phyloP scores from a whole-genome alignment of 169 alveolate species.

The Plasmodium malariae region DNA sequence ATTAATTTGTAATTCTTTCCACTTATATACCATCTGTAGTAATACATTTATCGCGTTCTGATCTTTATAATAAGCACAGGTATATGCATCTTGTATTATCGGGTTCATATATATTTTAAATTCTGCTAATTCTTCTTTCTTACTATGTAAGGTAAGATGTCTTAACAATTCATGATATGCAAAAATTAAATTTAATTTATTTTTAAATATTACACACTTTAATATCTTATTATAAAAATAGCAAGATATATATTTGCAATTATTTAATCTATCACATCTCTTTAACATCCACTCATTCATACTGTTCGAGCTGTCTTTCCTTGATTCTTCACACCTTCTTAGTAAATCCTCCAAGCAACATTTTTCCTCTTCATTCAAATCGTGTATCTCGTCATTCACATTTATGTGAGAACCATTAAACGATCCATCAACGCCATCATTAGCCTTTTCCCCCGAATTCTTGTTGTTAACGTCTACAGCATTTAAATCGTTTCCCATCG shows the following conservation, averaged over 20 bases:
- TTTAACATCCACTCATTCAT: slow-evolving; percentile 58
- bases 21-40: slow-evolving; percentile 49
- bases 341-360: not conserved
- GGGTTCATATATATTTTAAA: slow-evolving; percentile 43
- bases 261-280: slow-evolving; percentile 8
- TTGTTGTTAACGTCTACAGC: too few relatives aligned
- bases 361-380: slow-evolving; percentile 28
- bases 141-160: slow-evolving; percentile 9
- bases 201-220: slow-evolving; percentile 38
- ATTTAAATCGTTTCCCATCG: too few relatives aligned
- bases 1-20: slow-evolving; percentile 31
- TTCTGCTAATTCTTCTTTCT: slow-evolving; percentile 10
- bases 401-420: too few relatives aligned
- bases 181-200: slow-evolving; percentile 54
- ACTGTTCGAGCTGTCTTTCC: not conserved
- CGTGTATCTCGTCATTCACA: too few relatives aligned
- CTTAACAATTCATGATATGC: slow-evolving; percentile 39
- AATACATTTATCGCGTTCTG: slow-evolving; percentile 46
- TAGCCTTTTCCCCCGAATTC: too few relatives aligned
- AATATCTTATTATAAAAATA: slow-evolving; percentile 44
- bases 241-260: slow-evolving; percentile 15
- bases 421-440: too few relatives aligned
- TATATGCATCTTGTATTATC: slow-evolving; percentile 74
- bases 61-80: slow-evolving; percentile 77
- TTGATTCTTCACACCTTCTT: slow-evolving; percentile 23